A percentile compares a stretch with the other conserved stretches of the same genome.
These are phyloP conservation scores for Nothophytophthora sp. DNA, from an alignment of 352 stramenopile genomes.

Conservation along the genomic window DNA sequence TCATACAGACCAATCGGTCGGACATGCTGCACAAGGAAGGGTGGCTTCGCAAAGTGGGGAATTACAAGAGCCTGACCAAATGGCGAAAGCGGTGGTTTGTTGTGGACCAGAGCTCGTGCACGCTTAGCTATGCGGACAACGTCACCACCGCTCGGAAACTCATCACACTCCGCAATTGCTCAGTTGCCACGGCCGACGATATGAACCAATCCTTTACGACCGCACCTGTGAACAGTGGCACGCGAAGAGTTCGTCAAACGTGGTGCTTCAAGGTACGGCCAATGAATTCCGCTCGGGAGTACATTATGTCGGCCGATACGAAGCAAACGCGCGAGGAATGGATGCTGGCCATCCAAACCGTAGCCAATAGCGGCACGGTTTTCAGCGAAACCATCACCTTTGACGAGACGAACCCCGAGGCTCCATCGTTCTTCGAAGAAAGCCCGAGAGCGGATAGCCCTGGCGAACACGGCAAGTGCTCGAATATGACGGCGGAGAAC, in stretches of 20 bases:
- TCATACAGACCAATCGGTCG: slow-evolving; percentile 19
- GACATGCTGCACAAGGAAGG: slow-evolving; percentile 67
- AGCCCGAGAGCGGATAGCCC: slow-evolving; percentile 36
- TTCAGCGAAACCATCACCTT: slow-evolving; percentile 24
- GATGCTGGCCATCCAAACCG: slow-evolving; percentile 81
- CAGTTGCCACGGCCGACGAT: slow-evolving; percentile 62
- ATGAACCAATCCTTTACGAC: slow-evolving; percentile 89
- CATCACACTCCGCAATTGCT: slow-evolving; percentile 66
- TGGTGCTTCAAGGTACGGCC: slow-evolving; percentile 87
- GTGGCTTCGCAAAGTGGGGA: slow-evolving; percentile 78
- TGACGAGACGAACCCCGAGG: slow-evolving; percentile 15
- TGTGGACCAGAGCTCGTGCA: slow-evolving; percentile 64
- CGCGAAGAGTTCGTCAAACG: slow-evolving; percentile 74
- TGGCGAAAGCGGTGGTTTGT: slow-evolving; percentile 77
- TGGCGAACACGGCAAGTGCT: slow-evolving; percentile 40
- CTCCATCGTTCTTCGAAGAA: slow-evolving; percentile 23
- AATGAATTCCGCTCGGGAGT: slow-evolving; percentile 76
- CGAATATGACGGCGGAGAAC: slow-evolving; percentile 29
- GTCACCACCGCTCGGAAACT: slow-evolving; percentile 51
- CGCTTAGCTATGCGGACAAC: slow-evolving; percentile 74
- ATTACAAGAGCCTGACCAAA: slow-evolving; percentile 56
- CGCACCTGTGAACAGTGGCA: slow-evolving; percentile 84
- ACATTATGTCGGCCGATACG: slow-evolving; percentile 79
- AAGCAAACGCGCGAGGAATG: slow-evolving; percentile 85
- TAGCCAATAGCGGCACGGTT: slow-evolving; percentile 20